Conservation (phyloP, 179 eudicot genomes). For the Spinacia oleracea region DNA sequence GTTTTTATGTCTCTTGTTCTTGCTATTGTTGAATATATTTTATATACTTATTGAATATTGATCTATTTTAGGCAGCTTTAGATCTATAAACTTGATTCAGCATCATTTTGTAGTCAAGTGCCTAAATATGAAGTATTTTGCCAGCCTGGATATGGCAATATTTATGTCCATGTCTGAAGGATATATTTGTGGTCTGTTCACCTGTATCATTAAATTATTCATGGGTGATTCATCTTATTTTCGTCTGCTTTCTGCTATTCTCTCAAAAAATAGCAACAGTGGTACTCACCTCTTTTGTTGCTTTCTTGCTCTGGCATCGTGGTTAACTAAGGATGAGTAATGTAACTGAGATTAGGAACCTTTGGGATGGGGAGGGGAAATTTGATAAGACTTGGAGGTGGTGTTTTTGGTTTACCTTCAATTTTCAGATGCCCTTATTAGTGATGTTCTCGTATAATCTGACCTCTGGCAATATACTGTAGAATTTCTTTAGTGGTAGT, state of each 20-base stretch:
- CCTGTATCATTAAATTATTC: neutral
- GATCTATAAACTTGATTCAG: neutral
- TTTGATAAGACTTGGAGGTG: neutral
- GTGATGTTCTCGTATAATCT: neutral
- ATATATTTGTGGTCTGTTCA: neutral
- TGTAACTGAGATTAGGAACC: neutral
- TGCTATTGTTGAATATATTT: neutral
- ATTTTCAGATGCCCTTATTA: neutral
- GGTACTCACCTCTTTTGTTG: neutral
- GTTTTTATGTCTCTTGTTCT: neutral
- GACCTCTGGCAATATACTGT: neutral
- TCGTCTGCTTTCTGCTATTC: neutral
- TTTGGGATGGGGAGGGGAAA: neutral
- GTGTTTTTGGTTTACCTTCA: neutral
- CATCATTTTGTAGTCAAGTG: neutral
- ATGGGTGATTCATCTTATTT: neutral
- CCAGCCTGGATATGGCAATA: neutral
- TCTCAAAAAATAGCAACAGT: neutral
- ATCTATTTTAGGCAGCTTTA: neutral
- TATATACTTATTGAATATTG: no score
- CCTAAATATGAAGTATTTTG: neutral
- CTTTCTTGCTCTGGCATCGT: neutral
- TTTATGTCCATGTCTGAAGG: neutral
- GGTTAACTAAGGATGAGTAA: neutral
- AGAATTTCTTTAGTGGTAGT: neutral